Conservation (phyloP, 345 rosid genomes). For the Jatropha curcas region DNA sequence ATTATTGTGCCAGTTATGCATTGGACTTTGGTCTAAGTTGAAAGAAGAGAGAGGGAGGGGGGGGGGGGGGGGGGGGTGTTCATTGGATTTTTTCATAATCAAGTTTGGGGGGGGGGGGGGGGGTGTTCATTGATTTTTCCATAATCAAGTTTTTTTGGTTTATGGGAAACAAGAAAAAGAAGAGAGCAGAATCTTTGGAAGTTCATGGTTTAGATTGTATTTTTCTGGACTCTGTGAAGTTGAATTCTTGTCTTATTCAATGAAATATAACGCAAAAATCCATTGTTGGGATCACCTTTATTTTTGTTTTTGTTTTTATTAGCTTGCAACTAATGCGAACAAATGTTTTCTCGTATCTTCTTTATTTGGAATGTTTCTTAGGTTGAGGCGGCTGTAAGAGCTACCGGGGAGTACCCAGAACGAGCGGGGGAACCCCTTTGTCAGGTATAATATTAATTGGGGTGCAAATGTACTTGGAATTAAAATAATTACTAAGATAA, state of each 20-base stretch:
- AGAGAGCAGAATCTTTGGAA: background rate
- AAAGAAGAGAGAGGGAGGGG: too few species aligned
- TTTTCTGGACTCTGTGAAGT: background rate
- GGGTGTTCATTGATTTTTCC: background rate
- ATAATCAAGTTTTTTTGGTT: background rate
- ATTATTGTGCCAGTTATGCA: background rate
- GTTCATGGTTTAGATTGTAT: background rate
- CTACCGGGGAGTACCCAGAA: slow-evolving; percentile 32
- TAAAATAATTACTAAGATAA: background rate
- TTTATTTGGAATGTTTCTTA: slow-evolving; percentile 7
- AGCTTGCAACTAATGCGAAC: background rate
- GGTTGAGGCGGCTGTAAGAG: slow-evolving; percentile 36
- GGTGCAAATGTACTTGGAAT: background rate
- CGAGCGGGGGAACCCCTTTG: slow-evolving; percentile 29
- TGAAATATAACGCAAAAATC: background rate
- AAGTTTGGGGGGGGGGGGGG: too few species aligned
- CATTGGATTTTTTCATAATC: background rate
- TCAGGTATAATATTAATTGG: slow-evolving; percentile 17
- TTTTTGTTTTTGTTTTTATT: slow-evolving; percentile 2
- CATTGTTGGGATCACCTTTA: background rate
- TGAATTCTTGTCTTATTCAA: background rate
- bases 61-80: too few species aligned
- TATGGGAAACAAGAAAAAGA: background rate
- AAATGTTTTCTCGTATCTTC: background rate
- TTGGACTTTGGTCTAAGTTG: background rate